Percentiles rank a stretch among this genome's conserved stretches.
These are phyloP conservation scores for Metschnikowia amazonensis DNA, from an alignment of 805 yeast genomes.

Conservation along the genomic window DNA sequence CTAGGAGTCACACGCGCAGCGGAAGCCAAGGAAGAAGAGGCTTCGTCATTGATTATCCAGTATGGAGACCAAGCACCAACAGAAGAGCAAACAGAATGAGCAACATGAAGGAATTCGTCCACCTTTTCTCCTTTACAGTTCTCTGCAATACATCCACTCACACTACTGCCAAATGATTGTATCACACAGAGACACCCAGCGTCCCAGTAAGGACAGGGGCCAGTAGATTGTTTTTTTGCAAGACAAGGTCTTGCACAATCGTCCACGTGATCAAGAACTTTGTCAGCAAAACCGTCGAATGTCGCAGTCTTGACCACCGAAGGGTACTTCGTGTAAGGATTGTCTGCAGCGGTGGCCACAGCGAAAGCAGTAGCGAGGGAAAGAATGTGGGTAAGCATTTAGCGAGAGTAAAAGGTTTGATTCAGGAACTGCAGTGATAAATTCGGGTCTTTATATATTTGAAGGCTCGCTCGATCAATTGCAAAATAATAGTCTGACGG, in stretches of 20 bases:
- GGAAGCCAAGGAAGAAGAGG: slow-evolving; percentile 18
- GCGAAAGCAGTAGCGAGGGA: slow-evolving; percentile 11
- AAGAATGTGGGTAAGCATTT: slow-evolving; percentile 8
- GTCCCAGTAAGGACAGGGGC: slow-evolving; percentile 45
- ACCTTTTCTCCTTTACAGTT: slow-evolving; percentile 28
- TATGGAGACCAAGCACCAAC: slow-evolving; percentile 34
- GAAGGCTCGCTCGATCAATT: not conserved
- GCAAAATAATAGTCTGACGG: not conserved
- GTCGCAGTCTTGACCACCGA: slow-evolving; percentile 36
- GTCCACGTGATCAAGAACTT: slow-evolving; percentile 27
- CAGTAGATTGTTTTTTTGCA: slow-evolving; percentile 24
- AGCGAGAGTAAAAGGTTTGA: not conserved
- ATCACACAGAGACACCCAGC: slow-evolving; percentile 43
- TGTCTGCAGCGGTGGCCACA: slow-evolving; percentile 6
- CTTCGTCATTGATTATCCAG: slow-evolving; percentile 26
- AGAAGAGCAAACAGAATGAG: slow-evolving; percentile 28
- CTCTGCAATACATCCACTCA: slow-evolving; percentile 29
- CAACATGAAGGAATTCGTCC: slow-evolving; percentile 24
- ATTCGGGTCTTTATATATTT: not conserved
- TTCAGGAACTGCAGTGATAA: not conserved
- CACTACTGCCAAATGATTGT: slow-evolving; percentile 28
- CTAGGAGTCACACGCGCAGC: slow-evolving; percentile 19
- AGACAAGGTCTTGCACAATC: slow-evolving; percentile 35
- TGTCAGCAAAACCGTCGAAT: slow-evolving; percentile 40
- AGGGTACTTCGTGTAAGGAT: slow-evolving; percentile 28